phyloP scores from a whole-genome alignment of 805 yeast species.

The Ogataea parapolymorpha region DNA sequence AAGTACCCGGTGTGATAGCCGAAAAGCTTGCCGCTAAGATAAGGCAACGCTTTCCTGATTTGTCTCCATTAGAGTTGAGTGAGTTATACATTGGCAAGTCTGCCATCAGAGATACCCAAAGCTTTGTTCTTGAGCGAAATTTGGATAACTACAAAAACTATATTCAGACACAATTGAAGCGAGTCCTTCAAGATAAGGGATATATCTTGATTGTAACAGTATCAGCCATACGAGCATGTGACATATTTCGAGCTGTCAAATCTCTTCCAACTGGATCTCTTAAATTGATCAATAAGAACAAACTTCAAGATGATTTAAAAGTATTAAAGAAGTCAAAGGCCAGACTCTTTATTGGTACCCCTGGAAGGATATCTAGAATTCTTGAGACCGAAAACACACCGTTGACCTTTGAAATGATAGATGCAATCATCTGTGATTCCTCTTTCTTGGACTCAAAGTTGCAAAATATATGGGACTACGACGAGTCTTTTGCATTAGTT shows the following conservation, averaged over 20 bases:
- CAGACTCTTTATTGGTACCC: constrained; percentile 58
- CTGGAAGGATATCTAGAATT: constrained; percentile 54
- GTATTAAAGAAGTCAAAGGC: constrained; percentile 42
- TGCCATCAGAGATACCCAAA: constrained; percentile 60
- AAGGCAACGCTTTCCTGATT: constrained; percentile 57
- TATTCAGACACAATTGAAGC: constrained; percentile 46
- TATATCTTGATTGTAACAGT: constrained; percentile 56
- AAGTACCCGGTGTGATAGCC: constrained; percentile 57
- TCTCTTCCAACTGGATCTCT: constrained; percentile 48
- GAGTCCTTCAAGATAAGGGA: constrained; percentile 42
- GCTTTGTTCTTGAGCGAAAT: constrained; percentile 49
- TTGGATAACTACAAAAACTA: constrained; percentile 56
- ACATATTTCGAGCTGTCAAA: constrained; percentile 62
- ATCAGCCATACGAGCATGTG: constrained; percentile 87
- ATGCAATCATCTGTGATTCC: constrained; percentile 56
- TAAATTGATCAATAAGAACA: constrained; percentile 74
- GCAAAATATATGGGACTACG: constrained; percentile 57
- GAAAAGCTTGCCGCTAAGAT: constrained; percentile 64
- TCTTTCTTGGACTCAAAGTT: constrained; percentile 59
- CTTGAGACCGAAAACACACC: constrained; percentile 41
- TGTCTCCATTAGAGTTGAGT: constrained; percentile 71
- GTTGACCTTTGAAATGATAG: constrained; percentile 42
- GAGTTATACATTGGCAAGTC: constrained; percentile 56
- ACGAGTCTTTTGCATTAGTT: constrained; percentile 42
- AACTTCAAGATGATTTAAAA: constrained; percentile 58